Percentiles rank a stretch among this genome's conserved stretches.
phyloP scores from a whole-genome alignment of 2,329 filamentous ascomycete genomes.

The Leptographium flavum region DNA sequence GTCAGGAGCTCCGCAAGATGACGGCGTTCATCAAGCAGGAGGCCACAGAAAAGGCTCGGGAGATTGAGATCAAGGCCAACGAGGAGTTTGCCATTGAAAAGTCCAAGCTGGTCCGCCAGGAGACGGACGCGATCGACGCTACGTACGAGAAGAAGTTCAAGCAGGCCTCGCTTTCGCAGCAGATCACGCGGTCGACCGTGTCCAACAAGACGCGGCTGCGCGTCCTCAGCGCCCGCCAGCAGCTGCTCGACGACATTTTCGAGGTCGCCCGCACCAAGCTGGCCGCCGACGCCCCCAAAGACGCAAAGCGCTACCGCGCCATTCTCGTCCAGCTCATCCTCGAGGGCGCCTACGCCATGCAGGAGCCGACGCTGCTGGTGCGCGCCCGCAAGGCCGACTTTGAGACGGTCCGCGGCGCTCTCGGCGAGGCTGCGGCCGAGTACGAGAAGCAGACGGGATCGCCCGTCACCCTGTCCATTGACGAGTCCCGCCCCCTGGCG shows the following conservation, averaged over 20 bases:
- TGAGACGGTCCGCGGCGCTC: constrained; percentile 61
- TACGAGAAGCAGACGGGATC: constrained; percentile 68
- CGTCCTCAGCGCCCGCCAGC: constrained; percentile 75
- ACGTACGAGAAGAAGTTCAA: constrained; percentile 99
- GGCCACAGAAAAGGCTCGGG: constrained; percentile 88
- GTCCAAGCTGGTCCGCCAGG: constrained; percentile 92
- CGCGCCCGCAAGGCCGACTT: constrained; percentile 69
- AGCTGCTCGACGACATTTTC: constrained; percentile 82
- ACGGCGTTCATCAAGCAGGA: constrained; percentile 99
- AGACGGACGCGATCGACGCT: constrained; percentile 82
- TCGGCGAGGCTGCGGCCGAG: constrained; percentile 61
- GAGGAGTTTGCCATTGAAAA: constrained; percentile 99
- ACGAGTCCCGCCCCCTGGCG: constrained; percentile 66
- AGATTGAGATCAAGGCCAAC: constrained; percentile 97
- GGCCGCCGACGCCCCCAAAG: constrained; percentile 43
- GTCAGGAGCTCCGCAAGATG: constrained; percentile 99
- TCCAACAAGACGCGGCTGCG: constrained; percentile 91
- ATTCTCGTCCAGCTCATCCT: constrained; percentile 70
- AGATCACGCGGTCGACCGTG: constrained; percentile 92
- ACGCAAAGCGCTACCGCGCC: constrained; percentile 59
- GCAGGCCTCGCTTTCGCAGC: constrained; percentile 94
- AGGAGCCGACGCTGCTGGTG: constrained; percentile 63
- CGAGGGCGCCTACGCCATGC: constrained; percentile 79
- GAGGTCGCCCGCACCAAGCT: constrained; percentile 65
- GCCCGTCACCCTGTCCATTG: constrained; percentile 55